A percentile compares a stretch with the other conserved stretches of the same genome.
phyloP scores from a whole-genome alignment of 495 filamentous ascomycete genomes.

The Penicillium longicatenatum region DNA sequence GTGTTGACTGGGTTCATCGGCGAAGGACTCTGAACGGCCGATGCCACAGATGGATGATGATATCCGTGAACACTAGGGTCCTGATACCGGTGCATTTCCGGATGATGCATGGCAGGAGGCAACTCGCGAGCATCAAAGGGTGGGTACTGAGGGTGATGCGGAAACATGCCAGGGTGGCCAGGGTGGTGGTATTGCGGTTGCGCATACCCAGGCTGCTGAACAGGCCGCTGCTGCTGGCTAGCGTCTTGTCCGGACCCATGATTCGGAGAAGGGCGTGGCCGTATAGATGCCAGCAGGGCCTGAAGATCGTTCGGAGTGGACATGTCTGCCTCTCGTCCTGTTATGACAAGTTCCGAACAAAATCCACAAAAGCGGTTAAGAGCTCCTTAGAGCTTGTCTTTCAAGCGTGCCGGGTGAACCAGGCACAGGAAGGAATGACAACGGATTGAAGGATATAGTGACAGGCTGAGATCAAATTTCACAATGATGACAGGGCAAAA shows the following conservation, averaged over 20 bases:
- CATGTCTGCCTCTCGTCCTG: conserved; percentile 51
- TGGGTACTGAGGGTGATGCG: conserved; percentile 36
- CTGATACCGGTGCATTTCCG: conserved; percentile 17
- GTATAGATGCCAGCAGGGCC: conserved; percentile 50
- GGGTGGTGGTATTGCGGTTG: conserved; percentile 9
- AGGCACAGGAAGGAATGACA: conserved; percentile 2
- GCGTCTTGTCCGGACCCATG: conserved; percentile 39
- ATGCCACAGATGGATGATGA: conserved; percentile 51
- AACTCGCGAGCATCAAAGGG: conserved; percentile 39
- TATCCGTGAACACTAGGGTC: conserved; percentile 42
- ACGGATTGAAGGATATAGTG: neutral
- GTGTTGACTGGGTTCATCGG: conserved; percentile 32
- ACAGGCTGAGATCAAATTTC: conserved; percentile 1
- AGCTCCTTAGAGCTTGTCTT: neutral
- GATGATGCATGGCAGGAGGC: neutral
- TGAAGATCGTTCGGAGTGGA: conserved; percentile 53
- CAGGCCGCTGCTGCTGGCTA: conserved; percentile 15
- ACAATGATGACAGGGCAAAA: conserved; percentile 5
- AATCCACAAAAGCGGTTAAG: conserved; percentile 8
- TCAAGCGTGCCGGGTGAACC: neutral
- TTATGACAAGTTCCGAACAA: conserved; percentile 30
- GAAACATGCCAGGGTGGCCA: conserved; percentile 31
- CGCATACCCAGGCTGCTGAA: neutral
- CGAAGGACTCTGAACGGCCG: conserved; percentile 46
- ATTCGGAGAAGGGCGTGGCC: conserved; percentile 43